Base-by-base conservation (phyloP, 2,329 filamentous ascomycete species). In the Alternaria hordeiaustralica region DNA sequence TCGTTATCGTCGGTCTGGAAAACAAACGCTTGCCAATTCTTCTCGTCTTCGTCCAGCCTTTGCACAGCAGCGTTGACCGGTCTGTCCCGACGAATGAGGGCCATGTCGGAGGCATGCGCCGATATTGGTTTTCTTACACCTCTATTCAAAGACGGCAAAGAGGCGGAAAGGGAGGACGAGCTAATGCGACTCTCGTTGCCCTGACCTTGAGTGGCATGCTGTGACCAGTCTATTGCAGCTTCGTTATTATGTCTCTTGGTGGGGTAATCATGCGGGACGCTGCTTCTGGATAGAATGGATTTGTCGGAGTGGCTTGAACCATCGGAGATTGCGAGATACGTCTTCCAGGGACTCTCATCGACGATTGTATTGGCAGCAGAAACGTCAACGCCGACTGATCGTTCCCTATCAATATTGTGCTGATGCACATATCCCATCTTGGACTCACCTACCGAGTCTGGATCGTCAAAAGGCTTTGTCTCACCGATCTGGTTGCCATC, bases 21-120 rank as follows among this genome's bases (percentile, higher is more conserved):
- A 25, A 78, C 74, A 46, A 79, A 78, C 12, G 58, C 69, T 66
- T 64, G 75, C 79, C 79, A 81, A 33, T 77, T 58, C 53, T 62
- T 61, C 53, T 79, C 77, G 44, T 71, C 67, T 12, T 69, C 63
- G 28, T 70, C 55, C 30, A 58, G 26, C 25, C 33, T 54, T 45
- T 28, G 55, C 30, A 45, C 26, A 45, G 43, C 55, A 47, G 36
- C 64, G 26, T 15, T 28, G n/a, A 28, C 25, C 60, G 28, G 25
- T 13, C 30, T 6, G 21, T 54, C 18, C n/a, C 41, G 49, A 25
- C 57, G 25, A 49, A 54, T 28, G n/a, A 8, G 11, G 15, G 41
- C 21, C 25, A 46, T 51, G 20, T 26, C 49, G n/a, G 28, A 25
- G 18, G 20, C 26, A 45, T 41, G 56, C 55, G 45, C 45, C 30